phyloP scores from a whole-genome alignment of 768 basidiomycete species.

The Phallus indusiatus region DNA sequence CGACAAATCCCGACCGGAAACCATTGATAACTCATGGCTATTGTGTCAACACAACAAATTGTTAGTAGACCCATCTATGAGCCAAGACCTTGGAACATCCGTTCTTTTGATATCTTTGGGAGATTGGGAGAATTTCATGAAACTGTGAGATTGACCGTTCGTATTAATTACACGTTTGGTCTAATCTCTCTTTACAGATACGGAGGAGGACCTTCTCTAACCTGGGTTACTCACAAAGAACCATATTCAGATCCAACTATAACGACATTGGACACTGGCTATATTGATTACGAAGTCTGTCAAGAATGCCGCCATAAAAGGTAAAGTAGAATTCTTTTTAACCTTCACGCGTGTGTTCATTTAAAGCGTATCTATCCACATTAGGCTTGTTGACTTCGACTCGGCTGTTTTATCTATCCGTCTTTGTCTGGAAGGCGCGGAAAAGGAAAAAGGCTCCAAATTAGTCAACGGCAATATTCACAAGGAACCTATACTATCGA shows the following conservation, averaged over 20 bases:
- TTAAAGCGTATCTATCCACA: neutral
- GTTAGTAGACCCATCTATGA: conserved; percentile 54
- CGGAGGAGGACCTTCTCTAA: conserved; percentile 35
- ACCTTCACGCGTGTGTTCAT: neutral
- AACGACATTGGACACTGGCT: neutral
- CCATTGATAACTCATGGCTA: conserved; percentile 51
- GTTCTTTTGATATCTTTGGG: conserved; percentile 46
- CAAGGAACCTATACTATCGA: neutral
- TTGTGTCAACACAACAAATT: conserved; percentile 61
- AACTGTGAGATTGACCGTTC: conserved; percentile 37
- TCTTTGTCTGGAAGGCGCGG: neutral
- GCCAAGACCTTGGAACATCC: conserved; percentile 47
- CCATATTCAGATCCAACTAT: neutral
- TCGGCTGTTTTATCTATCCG: neutral
- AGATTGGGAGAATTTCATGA: conserved; percentile 57
- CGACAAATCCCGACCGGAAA: conserved; percentile 46
- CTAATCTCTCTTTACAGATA: conserved; percentile 36
- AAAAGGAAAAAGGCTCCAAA: neutral
- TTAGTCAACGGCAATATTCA: neutral
- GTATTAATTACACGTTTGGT: neutral
- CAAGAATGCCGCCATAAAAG: conserved; percentile 49
- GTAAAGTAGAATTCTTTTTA: conserved; percentile 26
- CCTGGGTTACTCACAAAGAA: neutral
- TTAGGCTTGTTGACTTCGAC: conserved; percentile 7
- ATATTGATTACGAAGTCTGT: conserved; percentile 32